phyloP scores from a whole-genome alignment of 2,329 filamentous ascomycete species.

The Tolypocladium pustulatum region DNA sequence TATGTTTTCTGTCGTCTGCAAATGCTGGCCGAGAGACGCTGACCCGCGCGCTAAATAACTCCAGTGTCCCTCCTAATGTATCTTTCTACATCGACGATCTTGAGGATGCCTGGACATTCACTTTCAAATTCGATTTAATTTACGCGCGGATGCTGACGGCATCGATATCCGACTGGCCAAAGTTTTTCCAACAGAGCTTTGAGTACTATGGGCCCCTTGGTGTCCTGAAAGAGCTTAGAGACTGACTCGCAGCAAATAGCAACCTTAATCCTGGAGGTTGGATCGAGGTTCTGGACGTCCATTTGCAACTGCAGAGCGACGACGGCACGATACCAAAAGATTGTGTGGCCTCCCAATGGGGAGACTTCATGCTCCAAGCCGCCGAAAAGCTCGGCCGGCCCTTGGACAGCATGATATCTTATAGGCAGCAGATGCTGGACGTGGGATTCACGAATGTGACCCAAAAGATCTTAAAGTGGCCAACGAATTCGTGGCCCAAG shows the following conservation, averaged over 20 bases:
- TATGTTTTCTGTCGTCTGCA: conserved; percentile 6
- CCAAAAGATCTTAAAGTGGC: conserved; percentile 37
- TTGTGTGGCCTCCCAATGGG: conserved; percentile 17
- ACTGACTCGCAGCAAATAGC: background rate
- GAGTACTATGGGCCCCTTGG: conserved; percentile 7
- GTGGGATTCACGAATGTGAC: conserved; percentile 43
- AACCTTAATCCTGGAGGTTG: conserved; percentile 31
- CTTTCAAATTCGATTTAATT: conserved; percentile 28
- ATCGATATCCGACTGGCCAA: conserved; percentile 22
- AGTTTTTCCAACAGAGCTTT: conserved; percentile 24
- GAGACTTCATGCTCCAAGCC: conserved; percentile 17
- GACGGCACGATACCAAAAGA: conserved; percentile 25
- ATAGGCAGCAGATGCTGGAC: conserved; percentile 29
- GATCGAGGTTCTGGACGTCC: conserved; percentile 31
- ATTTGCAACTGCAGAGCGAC: conserved; percentile 26
- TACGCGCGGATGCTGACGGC: conserved; percentile 28
- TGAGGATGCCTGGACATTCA: conserved; percentile 28
- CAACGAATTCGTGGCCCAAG: conserved; percentile 40
- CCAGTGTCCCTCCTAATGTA: conserved; percentile 36
- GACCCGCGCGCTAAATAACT: background rate
- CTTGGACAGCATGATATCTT: conserved; percentile 16
- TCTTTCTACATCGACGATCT: conserved; percentile 34
- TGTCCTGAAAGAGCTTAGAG: background rate
- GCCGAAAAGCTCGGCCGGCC: conserved; percentile 18
- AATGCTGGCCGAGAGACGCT: background rate